phyloP scores from a whole-genome alignment of 1,284 basidiomycete genomes.

The Laetiporus sulphureus region DNA sequence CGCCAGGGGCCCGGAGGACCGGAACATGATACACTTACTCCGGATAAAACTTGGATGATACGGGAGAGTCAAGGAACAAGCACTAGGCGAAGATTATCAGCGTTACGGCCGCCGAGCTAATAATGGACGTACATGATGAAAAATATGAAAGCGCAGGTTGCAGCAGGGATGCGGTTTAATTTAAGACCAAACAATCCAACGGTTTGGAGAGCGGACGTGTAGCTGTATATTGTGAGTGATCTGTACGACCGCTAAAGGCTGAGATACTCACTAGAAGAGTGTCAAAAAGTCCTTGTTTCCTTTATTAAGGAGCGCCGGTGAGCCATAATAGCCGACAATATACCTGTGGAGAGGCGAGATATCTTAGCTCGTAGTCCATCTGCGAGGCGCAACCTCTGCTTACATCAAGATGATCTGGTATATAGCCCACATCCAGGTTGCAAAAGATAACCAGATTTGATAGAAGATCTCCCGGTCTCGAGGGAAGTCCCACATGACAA shows the following conservation, averaged over 20 bases:
- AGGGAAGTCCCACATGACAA: constrained; percentile 68
- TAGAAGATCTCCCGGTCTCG: constrained; percentile 52
- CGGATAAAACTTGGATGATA: constrained; percentile 41
- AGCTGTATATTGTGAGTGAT: constrained; percentile 21
- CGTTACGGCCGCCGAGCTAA: background rate
- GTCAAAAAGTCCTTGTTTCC: constrained; percentile 52
- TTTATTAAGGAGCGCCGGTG: constrained; percentile 28
- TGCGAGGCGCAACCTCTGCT: too few relatives aligned
- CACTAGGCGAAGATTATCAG: constrained; percentile 26
- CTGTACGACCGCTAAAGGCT: constrained; percentile 10
- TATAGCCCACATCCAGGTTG: constrained; percentile 49
- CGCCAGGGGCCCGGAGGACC: background rate
- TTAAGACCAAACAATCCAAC: constrained; percentile 75
- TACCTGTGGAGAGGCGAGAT: too few relatives aligned
- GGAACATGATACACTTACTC: constrained; percentile 31
- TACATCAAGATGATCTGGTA: constrained; percentile 55
- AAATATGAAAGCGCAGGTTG: constrained; percentile 51
- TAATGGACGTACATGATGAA: constrained; percentile 46
- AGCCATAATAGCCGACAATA: constrained; percentile 47
- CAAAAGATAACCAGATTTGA: constrained; percentile 46
- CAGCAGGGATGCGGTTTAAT: constrained; percentile 60
- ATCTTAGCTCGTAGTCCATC: too few relatives aligned
- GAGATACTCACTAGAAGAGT: constrained; percentile 55
- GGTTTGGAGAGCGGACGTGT: constrained; percentile 59
- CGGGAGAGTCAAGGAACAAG: constrained; percentile 50